A percentile compares a stretch with the other conserved stretches of the same genome.
Conservation (phyloP, 2,329 filamentous ascomycete species). For the Fusarium secorum region DNA sequence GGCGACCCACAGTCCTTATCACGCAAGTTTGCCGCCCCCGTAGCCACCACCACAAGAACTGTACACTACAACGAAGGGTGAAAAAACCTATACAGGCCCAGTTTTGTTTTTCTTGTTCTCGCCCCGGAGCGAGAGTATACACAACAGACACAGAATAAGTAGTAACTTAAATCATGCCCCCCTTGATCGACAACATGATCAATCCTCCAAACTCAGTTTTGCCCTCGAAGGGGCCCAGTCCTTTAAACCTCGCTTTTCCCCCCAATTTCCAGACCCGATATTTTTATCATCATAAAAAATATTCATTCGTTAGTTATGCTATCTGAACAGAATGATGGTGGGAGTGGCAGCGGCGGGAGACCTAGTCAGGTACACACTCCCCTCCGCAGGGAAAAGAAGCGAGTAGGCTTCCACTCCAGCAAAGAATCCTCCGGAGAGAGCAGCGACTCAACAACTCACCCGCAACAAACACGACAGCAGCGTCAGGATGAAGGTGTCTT, state of each 20-base stretch:
- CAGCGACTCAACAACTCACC: not conserved
- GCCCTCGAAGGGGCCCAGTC: constrained; percentile 24
- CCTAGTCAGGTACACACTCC: constrained; percentile 45
- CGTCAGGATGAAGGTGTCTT: constrained; percentile 31
- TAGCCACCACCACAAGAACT: constrained; percentile 16
- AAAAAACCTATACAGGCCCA: constrained; percentile 35
- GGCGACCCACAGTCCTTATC: constrained; percentile 45
- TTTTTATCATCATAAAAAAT: not conserved
- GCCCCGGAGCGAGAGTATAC: constrained; percentile 26
- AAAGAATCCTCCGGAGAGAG: constrained; percentile 36
- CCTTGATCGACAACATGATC: constrained; percentile 33
- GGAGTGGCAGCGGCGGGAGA: constrained; percentile 38
- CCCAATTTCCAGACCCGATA: constrained; percentile 4
- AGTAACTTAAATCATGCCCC: constrained; percentile 31
- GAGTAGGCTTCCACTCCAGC: constrained; percentile 50
- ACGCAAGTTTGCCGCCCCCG: constrained; percentile 28
- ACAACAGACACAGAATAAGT: not conserved
- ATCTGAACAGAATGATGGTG: constrained; percentile 42
- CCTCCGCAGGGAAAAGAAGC: constrained; percentile 51
- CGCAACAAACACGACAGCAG: constrained; percentile 7
- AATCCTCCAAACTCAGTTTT: constrained; percentile 24
- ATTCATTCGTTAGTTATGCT: constrained; percentile 13
- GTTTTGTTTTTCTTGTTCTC: constrained; percentile 41
- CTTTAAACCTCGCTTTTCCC: not conserved
- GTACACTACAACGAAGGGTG: not conserved